phyloP scores from a whole-genome alignment of 208 protist genomes.

The Giardia muris region DNA sequence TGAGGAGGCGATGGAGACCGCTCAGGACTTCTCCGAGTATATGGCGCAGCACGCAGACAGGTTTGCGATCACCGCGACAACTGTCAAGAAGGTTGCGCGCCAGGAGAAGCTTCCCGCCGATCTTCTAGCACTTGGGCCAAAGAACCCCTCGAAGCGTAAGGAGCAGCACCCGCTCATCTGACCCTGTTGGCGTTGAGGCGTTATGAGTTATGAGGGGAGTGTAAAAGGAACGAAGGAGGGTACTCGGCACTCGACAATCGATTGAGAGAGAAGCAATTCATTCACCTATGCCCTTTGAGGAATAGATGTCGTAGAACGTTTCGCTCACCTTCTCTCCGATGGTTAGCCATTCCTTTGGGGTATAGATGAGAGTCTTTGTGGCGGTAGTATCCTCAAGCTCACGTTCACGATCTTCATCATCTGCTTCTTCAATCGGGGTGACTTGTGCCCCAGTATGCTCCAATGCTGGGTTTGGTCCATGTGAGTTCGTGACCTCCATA shows the following conservation, averaged over 20 bases:
- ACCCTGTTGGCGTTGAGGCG: neutral
- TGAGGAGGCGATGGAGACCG: too few species aligned
- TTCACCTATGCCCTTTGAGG: too few species aligned
- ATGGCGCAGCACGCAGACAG: too few species aligned
- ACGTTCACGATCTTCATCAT: neutral
- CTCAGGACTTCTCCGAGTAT: too few species aligned
- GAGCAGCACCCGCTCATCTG: too few species aligned
- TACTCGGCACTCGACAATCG: too few species aligned
- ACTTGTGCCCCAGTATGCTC: neutral
- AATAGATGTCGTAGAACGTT: constrained; percentile 8
- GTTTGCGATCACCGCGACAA: neutral
- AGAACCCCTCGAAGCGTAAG: neutral
- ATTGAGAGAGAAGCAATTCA: too few species aligned
- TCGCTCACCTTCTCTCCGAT: constrained; percentile 27
- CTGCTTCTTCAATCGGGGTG: neutral
- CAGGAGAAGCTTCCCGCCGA: neutral
- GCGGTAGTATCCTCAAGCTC: neutral
- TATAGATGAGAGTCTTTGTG: constrained; percentile 3
- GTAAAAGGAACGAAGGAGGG: too few species aligned
- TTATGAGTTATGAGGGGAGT: neutral
- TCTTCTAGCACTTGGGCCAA: neutral
- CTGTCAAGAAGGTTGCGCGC: neutral
- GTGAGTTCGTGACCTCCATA: neutral
- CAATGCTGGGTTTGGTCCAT: neutral
- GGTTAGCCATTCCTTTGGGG: neutral